phyloP scores from a whole-genome alignment of 2,329 filamentous ascomycete species.

The Fusarium sacchari region DNA sequence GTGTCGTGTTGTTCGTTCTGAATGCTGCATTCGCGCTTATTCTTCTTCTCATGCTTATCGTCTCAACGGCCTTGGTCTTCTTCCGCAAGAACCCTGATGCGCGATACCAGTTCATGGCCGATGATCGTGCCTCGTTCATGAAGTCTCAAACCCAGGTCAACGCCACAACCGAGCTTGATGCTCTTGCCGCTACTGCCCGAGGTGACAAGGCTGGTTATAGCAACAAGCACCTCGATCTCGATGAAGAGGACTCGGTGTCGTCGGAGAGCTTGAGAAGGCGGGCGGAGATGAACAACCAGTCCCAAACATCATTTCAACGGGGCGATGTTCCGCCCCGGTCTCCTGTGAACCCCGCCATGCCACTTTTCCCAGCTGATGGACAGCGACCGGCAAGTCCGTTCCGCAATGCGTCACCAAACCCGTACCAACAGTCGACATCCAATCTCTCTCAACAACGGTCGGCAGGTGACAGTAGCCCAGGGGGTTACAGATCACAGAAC shows the following conservation, averaged over 20 bases:
- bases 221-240: conserved; percentile 55
- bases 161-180: conserved; percentile 85
- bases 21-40: conserved; percentile 87
- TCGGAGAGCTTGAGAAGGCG: conserved; percentile 53
- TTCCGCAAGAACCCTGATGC: conserved; percentile 94
- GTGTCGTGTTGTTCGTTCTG: conserved; percentile 87
- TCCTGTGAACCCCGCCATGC: conserved; percentile 56
- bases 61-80: conserved; percentile 74
- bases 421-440: conserved; percentile 46
- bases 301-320: conserved; percentile 47
- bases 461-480: conserved; percentile 48
- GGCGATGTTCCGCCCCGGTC: conserved; percentile 48
- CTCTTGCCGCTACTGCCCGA: conserved; percentile 86
- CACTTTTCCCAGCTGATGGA: conserved; percentile 53
- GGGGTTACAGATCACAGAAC: conserved; percentile 50
- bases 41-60: conserved; percentile 79
- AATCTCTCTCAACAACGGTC: conserved; percentile 48
- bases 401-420: conserved; percentile 49
- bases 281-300: conserved; percentile 45
- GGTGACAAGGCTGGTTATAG: conserved; percentile 76
- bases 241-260: conserved; percentile 55
- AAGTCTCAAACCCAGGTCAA: conserved; percentile 88
- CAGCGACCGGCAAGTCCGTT: conserved; percentile 51
- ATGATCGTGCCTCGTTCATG: conserved; percentile 96
- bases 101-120: conserved; percentile 95